These are phyloP conservation scores for Triticum monococcum DNA, from an alignment of 176 grass and related monocot genomes.

Conservation along the genomic window DNA sequence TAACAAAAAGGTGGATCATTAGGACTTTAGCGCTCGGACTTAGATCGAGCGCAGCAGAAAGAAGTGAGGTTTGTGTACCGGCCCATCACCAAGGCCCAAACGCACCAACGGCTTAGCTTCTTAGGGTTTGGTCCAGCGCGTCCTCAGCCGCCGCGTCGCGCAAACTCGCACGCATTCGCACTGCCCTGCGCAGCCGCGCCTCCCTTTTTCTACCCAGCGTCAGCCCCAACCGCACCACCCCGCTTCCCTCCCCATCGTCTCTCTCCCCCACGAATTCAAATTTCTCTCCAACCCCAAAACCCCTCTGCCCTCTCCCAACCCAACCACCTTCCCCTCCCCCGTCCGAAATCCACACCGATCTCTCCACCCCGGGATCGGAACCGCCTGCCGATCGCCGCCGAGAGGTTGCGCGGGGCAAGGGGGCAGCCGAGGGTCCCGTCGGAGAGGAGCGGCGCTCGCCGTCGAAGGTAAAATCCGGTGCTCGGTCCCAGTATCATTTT, in stretches of 20 bases:
- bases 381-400: background rate
- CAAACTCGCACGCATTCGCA: background rate
- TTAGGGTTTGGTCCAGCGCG: background rate
- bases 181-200: background rate
- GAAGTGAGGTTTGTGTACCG: background rate
- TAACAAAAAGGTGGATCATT: no score
- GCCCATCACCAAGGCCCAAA: background rate
- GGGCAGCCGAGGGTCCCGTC: background rate
- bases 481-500: background rate
- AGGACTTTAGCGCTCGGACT: no score
- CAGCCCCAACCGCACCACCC: background rate
- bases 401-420: background rate
- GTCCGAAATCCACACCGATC: background rate
- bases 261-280: conserved; percentile 14
- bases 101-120: background rate
- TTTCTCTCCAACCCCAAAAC: background rate
- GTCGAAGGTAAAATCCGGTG: background rate
- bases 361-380: background rate
- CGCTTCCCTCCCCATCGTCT: background rate
- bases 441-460: background rate
- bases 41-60: no score
- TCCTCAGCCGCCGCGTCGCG: background rate
- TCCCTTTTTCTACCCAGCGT: background rate
- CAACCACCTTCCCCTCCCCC: background rate
- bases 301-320: background rate